Base-by-base conservation (phyloP, 495 filamentous ascomycete genomes). In the Daldinia concentrica region DNA sequence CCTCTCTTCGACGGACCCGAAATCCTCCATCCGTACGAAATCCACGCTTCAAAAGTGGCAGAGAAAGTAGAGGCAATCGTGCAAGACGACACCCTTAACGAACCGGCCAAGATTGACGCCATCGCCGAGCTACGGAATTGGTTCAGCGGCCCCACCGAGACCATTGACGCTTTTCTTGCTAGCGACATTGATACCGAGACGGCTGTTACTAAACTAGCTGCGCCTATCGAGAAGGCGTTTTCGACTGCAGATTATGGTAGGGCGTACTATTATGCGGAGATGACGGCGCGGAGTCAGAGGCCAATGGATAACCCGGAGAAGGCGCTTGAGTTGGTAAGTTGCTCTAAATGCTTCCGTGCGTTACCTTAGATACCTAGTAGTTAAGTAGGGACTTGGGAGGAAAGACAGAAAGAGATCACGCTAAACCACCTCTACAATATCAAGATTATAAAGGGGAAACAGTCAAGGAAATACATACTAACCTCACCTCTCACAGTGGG, bases 191-290 rank as follows among this genome's bases (percentile, higher is more conserved):
- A 65, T 36, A 52, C 19, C 9, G 51, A 12, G 36, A 14, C 39
- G 3, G 39, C 52, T 0, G 62, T 22, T 1, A 39, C 22, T 7
- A 63, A 26, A 9, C 34, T 70, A 5, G 61, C 61, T 6, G 11
- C 12, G 7, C 67, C 67, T 3, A 65, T 70, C 43, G 61, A 70
- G 14, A 39, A 27, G 27, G 14, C 43, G 34, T 70, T 37, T 45
- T 59, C 67, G n/a, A 60, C 29, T 9, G 67, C 54, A 1, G 61
- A 70, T 54, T 24, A 58, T 19, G 59, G 59, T 4, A 29, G 51
- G 15, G 51, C 34, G 30, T 11, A 58, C 27, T 63, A 63, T 6
- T 19, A n/a, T 24, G n/a, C 43, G 6, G 64, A 68, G 45, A 61
- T 15, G 57, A 15, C n/a, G 19, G 45, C 17, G n/a, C 14, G 39